Conservation (phyloP, 202 grass and related monocot species). For the Brachypodium distachyon region DNA sequence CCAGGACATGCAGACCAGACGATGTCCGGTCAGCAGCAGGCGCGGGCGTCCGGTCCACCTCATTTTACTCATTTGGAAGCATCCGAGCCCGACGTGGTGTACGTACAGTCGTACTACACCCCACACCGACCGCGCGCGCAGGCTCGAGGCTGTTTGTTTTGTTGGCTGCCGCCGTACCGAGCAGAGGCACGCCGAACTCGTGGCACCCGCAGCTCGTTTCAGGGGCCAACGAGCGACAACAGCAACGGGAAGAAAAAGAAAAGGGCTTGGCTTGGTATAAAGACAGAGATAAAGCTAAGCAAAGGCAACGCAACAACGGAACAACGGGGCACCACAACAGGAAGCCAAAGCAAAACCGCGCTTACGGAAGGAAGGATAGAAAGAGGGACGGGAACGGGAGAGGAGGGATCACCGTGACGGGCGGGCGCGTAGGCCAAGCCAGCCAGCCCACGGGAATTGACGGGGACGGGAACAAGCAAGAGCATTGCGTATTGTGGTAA, state of each 20-base stretch:
- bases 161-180: background rate
- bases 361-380: too few species aligned
- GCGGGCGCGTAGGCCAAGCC: background rate
- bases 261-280: background rate
- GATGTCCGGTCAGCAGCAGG: too few species aligned
- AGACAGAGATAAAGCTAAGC: background rate
- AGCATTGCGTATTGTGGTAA: slow-evolving; percentile 13
- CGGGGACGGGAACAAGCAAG: background rate
- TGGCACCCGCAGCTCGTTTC: slow-evolving; percentile 9
- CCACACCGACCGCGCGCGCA: background rate
- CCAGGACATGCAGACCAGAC: too few species aligned
- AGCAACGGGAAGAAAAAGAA: background rate
- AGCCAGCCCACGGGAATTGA: slow-evolving; percentile 15
- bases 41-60: background rate
- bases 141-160: too few species aligned
- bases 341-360: background rate
- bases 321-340: background rate
- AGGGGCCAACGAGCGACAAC: background rate
- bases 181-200: background rate
- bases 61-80: slow-evolving; percentile 13
- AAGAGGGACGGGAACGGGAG: background rate
- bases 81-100: background rate
- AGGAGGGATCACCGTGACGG: background rate
- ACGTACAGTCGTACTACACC: background rate
- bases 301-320: background rate